Base-by-base conservation (phyloP, 1,284 basidiomycete species). In the Ustilago curta region DNA sequence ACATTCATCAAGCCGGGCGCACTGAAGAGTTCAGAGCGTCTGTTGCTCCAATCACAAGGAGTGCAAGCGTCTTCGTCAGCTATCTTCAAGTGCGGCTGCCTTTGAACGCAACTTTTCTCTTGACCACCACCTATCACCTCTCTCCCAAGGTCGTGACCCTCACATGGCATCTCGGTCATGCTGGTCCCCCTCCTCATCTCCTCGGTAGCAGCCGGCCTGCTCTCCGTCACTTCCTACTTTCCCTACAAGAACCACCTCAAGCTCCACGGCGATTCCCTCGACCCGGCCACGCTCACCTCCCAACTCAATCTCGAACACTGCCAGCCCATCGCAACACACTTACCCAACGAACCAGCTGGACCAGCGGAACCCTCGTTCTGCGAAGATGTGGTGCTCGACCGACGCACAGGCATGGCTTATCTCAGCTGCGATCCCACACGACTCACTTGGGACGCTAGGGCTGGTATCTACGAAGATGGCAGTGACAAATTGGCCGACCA, bases 361-460 rank as follows among this genome's bases (percentile, higher is more conserved):
- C 58, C 75, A 0, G 64, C 61, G n/a, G 74, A 72, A 54, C 69
- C 74, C 2, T 65, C 67, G 14, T 73, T 70, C 59, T 80, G 78
- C 62, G 78, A 80, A 40, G 78, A 80, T 47, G 54, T 78, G 14
- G 73, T 66, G 2, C 64, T 78, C 2, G 76, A 80, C 37, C 59
- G 49, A 9, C 69, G 61, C 16, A 64, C 78, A 0, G 73, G 76
- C 4, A 55, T 73, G 54, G 78, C 78, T 1, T 80, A 80, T 56
- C 49, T 80, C 31, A 64, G 69, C 56, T 80, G 78, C 40, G 78
- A 80, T 27, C 76, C 76, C 19, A 70, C 70, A 3, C 39, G 76
- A 45, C 64, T 76, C 18, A 76, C 70, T 8, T 76, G 73, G 65
- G 78, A 80, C 43, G 76, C 78, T 19, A 44, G 75, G 4, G 59